phyloP scores from a whole-genome alignment of 176 grass and related monocot species.

The Avena eriantha region DNA sequence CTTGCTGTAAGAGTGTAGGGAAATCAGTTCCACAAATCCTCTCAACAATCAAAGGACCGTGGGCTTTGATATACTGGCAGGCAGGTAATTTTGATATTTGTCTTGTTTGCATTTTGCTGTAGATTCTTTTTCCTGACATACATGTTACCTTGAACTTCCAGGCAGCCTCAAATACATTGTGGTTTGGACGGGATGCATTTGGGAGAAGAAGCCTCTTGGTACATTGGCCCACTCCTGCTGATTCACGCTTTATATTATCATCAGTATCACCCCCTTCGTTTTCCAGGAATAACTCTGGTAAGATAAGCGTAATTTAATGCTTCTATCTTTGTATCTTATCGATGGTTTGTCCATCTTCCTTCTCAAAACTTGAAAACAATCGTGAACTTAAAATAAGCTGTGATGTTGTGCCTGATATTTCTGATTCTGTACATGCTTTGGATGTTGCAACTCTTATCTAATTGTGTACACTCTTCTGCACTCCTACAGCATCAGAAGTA shows the following conservation, averaged over 20 bases:
- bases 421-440: conserved; percentile 3
- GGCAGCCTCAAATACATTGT: conserved; percentile 65
- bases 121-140: conserved; percentile 34
- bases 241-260: conserved; percentile 74
- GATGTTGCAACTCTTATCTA: conserved; percentile 10
- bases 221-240: conserved; percentile 76
- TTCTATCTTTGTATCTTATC: neutral
- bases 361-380: neutral
- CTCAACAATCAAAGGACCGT: conserved; percentile 83
- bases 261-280: conserved; percentile 68
- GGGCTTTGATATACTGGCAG: conserved; percentile 97
- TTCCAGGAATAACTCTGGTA: conserved; percentile 48
- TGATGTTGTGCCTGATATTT: conserved; percentile 17
- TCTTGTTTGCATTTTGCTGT: neutral
- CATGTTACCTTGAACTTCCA: conserved; percentile 41
- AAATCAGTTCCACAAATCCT: conserved; percentile 65
- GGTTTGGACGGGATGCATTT: conserved; percentile 90
- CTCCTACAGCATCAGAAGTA: conserved; percentile 34
- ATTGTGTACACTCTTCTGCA: conserved; percentile 35
- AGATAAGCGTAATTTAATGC: conserved; percentile 24
- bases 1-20: conserved; percentile 27
- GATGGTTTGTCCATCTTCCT: neutral
- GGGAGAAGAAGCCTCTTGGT: conserved; percentile 92
- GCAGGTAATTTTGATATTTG: conserved; percentile 55
- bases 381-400: neutral